Evolutionary conservation across 78 protist species (phyloP), one percentile per base, ranked within the genome.

Genomic region (Anaeramoeba ignava): DNA sequence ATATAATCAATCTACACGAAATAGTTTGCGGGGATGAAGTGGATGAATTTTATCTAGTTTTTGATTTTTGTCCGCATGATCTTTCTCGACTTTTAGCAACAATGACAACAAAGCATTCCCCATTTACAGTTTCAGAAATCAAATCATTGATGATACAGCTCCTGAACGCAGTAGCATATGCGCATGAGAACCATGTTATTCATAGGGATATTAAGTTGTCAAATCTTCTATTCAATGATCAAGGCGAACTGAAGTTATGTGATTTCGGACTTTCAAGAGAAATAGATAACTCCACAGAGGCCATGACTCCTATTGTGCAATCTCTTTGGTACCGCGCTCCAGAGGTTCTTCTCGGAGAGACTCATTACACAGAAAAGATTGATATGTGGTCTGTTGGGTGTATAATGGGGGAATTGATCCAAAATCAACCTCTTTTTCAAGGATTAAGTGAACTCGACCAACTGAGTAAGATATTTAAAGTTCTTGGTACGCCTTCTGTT

Each of bases 281-380:
- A 2, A 0, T 1, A 3, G 0, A 34, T 0, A 17, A 33, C 27
- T 1, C 39, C 2, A 36, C 8, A 3, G 37, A 0, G 38, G 12
- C 33, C 17, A 38, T 1, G 83, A 84, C 87, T 37, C 87, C 84
- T n/a, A 33, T 80, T 37, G 84, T 81, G 33, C 0, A 0, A n/a
- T 39, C 88, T 1, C 37, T 81, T 40, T 88, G 88, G 89, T 89
- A 88, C 38, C 1, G 91, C 8, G 84, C 91, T 41, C 91, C 91
- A 33, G 91, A 89, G 85, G 34, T 89, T 78, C 82, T 89, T 1
- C 79, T 89, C 37, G 40, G 41, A 40, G 82, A 17, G 34, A 0
- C 3, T 2, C 12, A 2, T 33, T 82, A 2, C 42, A 1, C 38
- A 2, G 36, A 8, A 54, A 17, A 54, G 17, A 40, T 86, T 3